Percentiles rank a stretch among this genome's conserved stretches.
phyloP scores from a whole-genome alignment of 352 stramenopile genomes.

The Phytopythium boreale region DNA sequence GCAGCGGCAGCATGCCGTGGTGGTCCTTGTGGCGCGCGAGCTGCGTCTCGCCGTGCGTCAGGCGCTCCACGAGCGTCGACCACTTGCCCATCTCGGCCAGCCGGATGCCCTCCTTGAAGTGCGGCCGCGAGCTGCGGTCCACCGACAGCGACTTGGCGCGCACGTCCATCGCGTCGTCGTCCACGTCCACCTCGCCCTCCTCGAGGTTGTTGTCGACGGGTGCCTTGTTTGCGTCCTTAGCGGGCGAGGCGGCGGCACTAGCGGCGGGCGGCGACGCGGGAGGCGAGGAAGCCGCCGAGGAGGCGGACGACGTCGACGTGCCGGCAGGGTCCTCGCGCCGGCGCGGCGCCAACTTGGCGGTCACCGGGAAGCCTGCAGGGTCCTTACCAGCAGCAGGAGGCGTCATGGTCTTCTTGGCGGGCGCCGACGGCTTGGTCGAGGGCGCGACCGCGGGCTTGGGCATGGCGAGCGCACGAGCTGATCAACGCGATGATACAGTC shows the following conservation, averaged over 20 bases:
- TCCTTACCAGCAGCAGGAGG: background rate
- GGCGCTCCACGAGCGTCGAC: conserved; percentile 52
- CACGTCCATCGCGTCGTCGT: conserved; percentile 10
- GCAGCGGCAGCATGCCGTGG: conserved; percentile 80
- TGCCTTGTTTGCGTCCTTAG: too few relatives aligned
- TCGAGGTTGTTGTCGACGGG: background rate
- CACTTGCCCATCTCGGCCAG: conserved; percentile 83
- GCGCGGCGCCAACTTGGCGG: background rate
- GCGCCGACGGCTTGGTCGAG: background rate
- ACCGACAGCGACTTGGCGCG: conserved; percentile 26
- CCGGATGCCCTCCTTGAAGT: conserved; percentile 81
- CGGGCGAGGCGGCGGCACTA: too few relatives aligned
- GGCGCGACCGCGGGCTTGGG: too few relatives aligned
- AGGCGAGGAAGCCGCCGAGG: conserved; percentile 14
- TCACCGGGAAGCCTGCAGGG: background rate
- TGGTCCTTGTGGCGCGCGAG: conserved; percentile 79
- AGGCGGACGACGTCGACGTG: conserved; percentile 8
- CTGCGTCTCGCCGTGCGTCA: conserved; percentile 48
- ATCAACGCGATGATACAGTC: too few relatives aligned
- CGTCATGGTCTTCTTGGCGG: too few relatives aligned
- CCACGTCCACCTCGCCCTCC: conserved; percentile 8
- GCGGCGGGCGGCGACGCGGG: background rate
- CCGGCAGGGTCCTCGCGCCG: background rate
- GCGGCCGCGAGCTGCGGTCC: conserved; percentile 38
- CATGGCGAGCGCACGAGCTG: too few relatives aligned